Conservation (phyloP, 768 basidiomycete species). For the Serpula lacrymans region DNA sequence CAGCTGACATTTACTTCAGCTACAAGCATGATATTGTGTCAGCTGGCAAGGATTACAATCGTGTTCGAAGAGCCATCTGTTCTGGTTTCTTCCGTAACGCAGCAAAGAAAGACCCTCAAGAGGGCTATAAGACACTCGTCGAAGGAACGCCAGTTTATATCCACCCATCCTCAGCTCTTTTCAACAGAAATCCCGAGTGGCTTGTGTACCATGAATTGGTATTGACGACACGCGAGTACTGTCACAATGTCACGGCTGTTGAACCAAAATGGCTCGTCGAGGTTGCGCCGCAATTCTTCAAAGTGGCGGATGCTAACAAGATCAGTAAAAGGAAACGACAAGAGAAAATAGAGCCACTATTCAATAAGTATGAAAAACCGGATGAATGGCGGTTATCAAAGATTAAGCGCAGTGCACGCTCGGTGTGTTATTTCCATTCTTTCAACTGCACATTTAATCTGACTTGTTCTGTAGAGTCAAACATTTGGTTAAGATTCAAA, state of each 20-base stretch:
- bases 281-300: constrained; percentile 98
- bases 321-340: constrained; percentile 95
- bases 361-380: constrained; percentile 92
- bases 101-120: constrained; percentile 97
- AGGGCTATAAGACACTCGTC: constrained; percentile 96
- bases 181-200: constrained; percentile 97
- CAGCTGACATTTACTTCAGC: constrained; percentile 34
- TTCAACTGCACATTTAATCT: constrained; percentile 6
- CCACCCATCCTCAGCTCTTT: constrained; percentile 94
- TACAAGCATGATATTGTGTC: constrained; percentile 98
- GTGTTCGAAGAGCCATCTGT: constrained; percentile 91
- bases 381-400: constrained; percentile 95
- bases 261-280: constrained; percentile 99
- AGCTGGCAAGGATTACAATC: constrained; percentile 89
- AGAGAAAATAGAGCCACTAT: constrained; percentile 96
- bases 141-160: constrained; percentile 99
- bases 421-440: constrained; percentile 39
- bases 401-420: constrained; percentile 86
- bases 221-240: constrained; percentile 93
- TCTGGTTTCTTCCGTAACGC: constrained; percentile 98
- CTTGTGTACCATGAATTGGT: constrained; percentile 94
- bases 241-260: constrained; percentile 89
- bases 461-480: constrained; percentile 59
- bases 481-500: constrained; percentile 67
- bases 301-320: constrained; percentile 97